phyloP scores from a whole-genome alignment of 306 rosid genomes.

The Cyamopsis tetragonoloba region DNA sequence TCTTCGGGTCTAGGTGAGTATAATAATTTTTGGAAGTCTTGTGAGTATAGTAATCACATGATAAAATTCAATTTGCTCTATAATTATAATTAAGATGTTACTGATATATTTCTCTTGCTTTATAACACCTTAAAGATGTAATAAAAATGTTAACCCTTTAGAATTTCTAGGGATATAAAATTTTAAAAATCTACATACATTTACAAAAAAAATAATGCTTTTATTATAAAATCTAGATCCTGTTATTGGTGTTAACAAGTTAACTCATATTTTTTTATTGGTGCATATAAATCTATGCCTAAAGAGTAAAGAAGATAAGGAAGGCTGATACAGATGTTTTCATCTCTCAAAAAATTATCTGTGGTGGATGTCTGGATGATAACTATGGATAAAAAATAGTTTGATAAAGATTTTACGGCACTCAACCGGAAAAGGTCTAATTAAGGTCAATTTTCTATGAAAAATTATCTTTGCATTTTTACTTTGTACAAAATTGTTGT shows the following conservation, averaged over 20 bases:
- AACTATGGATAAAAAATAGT: too few relatives aligned
- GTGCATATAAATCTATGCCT: neutral
- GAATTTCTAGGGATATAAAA: neutral
- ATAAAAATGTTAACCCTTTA: neutral
- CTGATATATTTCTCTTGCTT: neutral
- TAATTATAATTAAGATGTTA: neutral
- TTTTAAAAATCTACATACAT: too few relatives aligned
- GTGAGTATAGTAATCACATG: neutral
- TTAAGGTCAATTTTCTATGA: neutral
- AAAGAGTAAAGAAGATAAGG: neutral
- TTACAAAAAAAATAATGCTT: neutral
- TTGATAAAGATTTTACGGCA: too few relatives aligned
- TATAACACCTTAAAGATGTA: neutral
- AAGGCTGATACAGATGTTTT: too few relatives aligned
- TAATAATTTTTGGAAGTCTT: too few relatives aligned
- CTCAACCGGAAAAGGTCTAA: too few relatives aligned
- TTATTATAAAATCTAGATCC: neutral
- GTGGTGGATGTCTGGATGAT: too few relatives aligned
- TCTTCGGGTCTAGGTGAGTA: too few relatives aligned
- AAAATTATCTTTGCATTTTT: neutral
- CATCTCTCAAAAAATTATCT: too few relatives aligned
- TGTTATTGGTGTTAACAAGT: neutral
- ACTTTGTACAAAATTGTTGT: too few relatives aligned
- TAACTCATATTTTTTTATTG: neutral
- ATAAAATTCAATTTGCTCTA: neutral